Evolutionary conservation across 192 early-diverging fungal species (phyloP), one percentile per base, ranked within the genome.

Genomic region (Linnemannia zychae): DNA sequence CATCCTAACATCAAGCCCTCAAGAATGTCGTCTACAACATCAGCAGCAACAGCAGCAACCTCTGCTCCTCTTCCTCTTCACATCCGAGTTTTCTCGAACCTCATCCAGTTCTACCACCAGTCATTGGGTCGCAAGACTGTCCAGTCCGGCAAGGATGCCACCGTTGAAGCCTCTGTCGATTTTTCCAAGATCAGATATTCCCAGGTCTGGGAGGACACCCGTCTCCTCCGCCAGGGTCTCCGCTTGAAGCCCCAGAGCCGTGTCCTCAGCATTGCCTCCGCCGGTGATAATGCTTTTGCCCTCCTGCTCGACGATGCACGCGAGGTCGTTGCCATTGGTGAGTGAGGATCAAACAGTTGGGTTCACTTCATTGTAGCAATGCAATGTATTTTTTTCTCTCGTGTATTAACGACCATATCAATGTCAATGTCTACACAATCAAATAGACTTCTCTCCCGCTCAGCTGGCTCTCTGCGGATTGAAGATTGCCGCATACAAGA

Each of bases 111-210:
- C 18, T 85, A 85, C 40, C 83, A 85, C 28, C 15, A 66, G 36
- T 79, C 78, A 33, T 53, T 85, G 9, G 83, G 83, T 18, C 83
- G 83, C 74, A 85, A 85, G 70, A 33, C 83, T 18, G 74, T 79
- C 33, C 66, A 79, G 40, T 79, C 83, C 11, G 67, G 83, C 71
- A 85, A 79, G 22, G 74, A 50, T 44, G 65, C 74, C 22, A 85
- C 83, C 18, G 77, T 85, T 49, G 83, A 85, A 31, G 83, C 83
- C 17, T 76, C 52, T 0, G 83, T 85, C 12, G 83, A 85, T 52
- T 85, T 85, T 60, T 85, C 83, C 24, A 85, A 85, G 77, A 85
- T 85, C 74, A 57, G 83, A 47, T 85, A 85, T 31, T 85, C 83
- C 11, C 83, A 85, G 60, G 83, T 85, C 53, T 85, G 83, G 83